Percentiles rank a stretch among this genome's conserved stretches.
These are phyloP conservation scores for Stagonosporopsis rhizophila DNA, from an alignment of 2,329 filamentous ascomycete genomes.

Conservation along the genomic window DNA sequence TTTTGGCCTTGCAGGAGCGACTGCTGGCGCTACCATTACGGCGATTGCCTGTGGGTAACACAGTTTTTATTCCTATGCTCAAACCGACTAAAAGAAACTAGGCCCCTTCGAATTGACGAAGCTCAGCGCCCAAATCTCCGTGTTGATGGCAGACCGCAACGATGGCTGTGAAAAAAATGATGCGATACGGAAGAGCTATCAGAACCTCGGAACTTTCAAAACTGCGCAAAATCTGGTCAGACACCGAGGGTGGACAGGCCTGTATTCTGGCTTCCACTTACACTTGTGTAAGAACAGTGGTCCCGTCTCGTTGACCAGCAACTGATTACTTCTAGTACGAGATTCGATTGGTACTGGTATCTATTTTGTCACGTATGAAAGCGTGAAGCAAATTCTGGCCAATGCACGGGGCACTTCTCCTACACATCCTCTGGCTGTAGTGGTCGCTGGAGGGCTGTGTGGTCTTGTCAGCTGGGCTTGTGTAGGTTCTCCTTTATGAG, in stretches of 20 bases:
- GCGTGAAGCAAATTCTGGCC: slow-evolving; percentile 80
- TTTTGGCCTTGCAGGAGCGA: slow-evolving; percentile 79
- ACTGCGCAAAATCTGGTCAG: slow-evolving; percentile 80
- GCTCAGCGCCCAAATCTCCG: slow-evolving; percentile 83
- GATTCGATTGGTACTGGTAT: slow-evolving; percentile 84
- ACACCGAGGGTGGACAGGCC: slow-evolving; percentile 73
- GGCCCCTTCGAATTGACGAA: slow-evolving; percentile 90
- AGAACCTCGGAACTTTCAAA: slow-evolving; percentile 77
- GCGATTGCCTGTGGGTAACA: slow-evolving; percentile 71
- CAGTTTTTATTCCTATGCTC: not conserved
- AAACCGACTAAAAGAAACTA: slow-evolving; percentile 42
- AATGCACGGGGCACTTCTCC: slow-evolving; percentile 75
- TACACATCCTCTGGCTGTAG: slow-evolving; percentile 80
- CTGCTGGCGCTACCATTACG: slow-evolving; percentile 80
- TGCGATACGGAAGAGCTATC: slow-evolving; percentile 64
- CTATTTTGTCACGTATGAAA: slow-evolving; percentile 91
- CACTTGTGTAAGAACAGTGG: slow-evolving; percentile 69
- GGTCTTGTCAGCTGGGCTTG: slow-evolving; percentile 84
- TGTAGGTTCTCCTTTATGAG: slow-evolving; percentile 58
- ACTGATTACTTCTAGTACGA: slow-evolving; percentile 63
- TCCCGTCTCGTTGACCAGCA: not conserved
- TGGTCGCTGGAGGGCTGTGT: slow-evolving; percentile 79
- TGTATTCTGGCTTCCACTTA: slow-evolving; percentile 82
- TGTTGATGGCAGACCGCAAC: slow-evolving; percentile 72
- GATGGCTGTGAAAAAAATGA: slow-evolving; percentile 51